Conservation (phyloP, 805 yeast genomes). For the Saturnispora sekii region DNA sequence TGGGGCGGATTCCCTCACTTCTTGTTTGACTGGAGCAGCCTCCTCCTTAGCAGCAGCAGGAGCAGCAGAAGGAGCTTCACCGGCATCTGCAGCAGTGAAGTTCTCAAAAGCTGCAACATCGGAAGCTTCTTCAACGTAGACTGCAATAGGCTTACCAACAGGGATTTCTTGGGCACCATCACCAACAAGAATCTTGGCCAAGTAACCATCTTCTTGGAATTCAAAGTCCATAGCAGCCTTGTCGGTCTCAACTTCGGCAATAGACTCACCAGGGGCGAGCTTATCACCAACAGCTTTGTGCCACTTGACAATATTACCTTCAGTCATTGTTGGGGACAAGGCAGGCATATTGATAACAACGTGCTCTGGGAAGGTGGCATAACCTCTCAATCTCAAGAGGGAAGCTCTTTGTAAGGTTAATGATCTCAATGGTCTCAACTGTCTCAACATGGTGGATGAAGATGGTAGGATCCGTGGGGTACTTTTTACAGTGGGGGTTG, state of each 20-base stretch:
- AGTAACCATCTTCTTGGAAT: slow-evolving; percentile 92
- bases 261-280: slow-evolving; percentile 83
- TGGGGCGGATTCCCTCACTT: slow-evolving; percentile 13
- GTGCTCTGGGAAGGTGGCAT: slow-evolving; percentile 38
- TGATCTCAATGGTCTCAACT: neutral
- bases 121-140: slow-evolving; percentile 77
- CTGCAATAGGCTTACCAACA: slow-evolving; percentile 94
- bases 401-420: no score
- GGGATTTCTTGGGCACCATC: slow-evolving; percentile 86
- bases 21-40: slow-evolving; percentile 1
- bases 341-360: slow-evolving; percentile 96
- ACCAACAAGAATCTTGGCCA: slow-evolving; percentile 77
- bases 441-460: slow-evolving; percentile 1
- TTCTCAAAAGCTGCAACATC: slow-evolving; percentile 84
- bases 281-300: slow-evolving; percentile 81
- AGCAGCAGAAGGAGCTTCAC: slow-evolving; percentile 36
- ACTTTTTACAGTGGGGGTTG: no score
- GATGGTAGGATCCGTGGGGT: no score
- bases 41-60: slow-evolving; percentile 29
- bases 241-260: slow-evolving; percentile 96
- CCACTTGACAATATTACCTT: slow-evolving; percentile 89
- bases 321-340: slow-evolving; percentile 98
- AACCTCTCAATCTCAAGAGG: slow-evolving; percentile 4
- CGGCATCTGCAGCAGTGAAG: slow-evolving; percentile 79
- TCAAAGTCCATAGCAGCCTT: slow-evolving; percentile 98